phyloP scores from a whole-genome alignment of 2,329 filamentous ascomycete genomes.

The Colletotrichum costaricense region DNA sequence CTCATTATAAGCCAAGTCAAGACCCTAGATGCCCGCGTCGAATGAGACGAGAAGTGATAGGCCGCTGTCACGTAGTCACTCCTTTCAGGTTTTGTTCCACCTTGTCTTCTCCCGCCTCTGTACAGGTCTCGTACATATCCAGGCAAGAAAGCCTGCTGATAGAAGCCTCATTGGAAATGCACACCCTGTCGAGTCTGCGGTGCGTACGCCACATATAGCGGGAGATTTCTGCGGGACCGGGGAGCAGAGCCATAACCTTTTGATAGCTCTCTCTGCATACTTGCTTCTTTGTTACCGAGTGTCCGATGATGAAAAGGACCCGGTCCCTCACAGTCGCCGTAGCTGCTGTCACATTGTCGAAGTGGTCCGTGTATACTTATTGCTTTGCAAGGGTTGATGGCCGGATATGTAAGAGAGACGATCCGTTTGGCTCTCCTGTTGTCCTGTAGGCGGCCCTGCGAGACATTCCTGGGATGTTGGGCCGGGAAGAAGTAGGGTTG shows the following conservation, averaged over 20 bases:
- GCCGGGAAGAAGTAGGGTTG: background rate
- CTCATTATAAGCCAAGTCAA: conserved; percentile 3
- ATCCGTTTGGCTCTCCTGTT: conserved; percentile 4
- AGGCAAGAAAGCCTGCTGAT: background rate
- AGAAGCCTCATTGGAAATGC: background rate
- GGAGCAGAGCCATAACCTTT: background rate
- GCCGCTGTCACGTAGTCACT: conserved; percentile 25
- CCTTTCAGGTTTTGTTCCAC: background rate
- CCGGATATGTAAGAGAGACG: background rate
- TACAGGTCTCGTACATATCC: background rate
- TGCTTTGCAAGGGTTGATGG: background rate
- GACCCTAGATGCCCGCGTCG: conserved; percentile 1
- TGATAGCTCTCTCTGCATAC: background rate
- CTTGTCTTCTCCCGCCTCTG: conserved; percentile 1
- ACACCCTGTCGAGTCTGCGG: background rate
- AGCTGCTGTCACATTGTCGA: background rate
- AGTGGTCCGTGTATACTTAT: background rate
- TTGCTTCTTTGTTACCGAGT: background rate
- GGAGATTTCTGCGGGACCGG: background rate
- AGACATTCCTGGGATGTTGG: background rate
- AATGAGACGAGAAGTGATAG: conserved; percentile 22
- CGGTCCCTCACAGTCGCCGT: background rate
- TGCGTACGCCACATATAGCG: background rate
- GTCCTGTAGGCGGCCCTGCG: background rate
- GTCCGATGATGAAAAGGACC: background rate